A percentile compares a stretch with the other conserved stretches of the same genome.
phyloP scores from a whole-genome alignment of 306 rosid species.

The Calophaca sinica region DNA sequence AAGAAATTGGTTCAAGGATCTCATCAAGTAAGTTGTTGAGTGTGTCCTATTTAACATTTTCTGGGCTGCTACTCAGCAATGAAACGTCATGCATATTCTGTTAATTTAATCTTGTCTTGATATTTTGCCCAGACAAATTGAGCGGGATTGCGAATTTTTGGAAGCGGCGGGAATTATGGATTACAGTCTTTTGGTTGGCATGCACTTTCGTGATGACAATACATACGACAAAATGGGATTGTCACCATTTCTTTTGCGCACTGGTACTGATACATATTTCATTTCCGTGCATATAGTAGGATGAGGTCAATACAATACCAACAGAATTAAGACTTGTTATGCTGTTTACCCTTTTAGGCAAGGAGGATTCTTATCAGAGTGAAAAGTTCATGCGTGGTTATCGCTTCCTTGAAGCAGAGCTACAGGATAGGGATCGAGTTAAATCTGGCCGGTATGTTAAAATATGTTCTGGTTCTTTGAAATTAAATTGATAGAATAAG shows the following conservation, averaged over 20 bases:
- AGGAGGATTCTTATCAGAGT: conserved; percentile 80
- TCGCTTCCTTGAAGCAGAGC: conserved; percentile 94
- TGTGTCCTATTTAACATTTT: neutral
- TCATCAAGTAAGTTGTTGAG: conserved; percentile 67
- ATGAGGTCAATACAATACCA: neutral
- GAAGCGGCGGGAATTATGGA: conserved; percentile 97
- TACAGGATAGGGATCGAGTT: conserved; percentile 89
- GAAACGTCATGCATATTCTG: neutral
- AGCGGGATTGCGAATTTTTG: conserved; percentile 89
- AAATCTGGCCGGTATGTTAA: conserved; percentile 87
- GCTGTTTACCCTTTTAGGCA: conserved; percentile 58
- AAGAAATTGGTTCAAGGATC: conserved; percentile 67
- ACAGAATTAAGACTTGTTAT: conserved; percentile 18
- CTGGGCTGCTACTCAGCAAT: conserved; percentile 5
- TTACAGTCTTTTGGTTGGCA: conserved; percentile 94
- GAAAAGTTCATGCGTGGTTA: conserved; percentile 94
- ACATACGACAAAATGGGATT: conserved; percentile 80
- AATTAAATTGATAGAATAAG: conserved; percentile 3
- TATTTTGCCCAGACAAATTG: conserved; percentile 74
- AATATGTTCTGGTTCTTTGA: neutral
- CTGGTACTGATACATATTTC: conserved; percentile 63
- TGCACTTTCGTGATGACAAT: conserved; percentile 87
- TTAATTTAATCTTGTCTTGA: conserved; percentile 42
- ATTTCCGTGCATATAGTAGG: neutral
- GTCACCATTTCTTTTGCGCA: conserved; percentile 84